Evolutionary conservation across 1,139 yeast species (phyloP).

Genomic region (Yamadazyma diddensiae): DNA sequence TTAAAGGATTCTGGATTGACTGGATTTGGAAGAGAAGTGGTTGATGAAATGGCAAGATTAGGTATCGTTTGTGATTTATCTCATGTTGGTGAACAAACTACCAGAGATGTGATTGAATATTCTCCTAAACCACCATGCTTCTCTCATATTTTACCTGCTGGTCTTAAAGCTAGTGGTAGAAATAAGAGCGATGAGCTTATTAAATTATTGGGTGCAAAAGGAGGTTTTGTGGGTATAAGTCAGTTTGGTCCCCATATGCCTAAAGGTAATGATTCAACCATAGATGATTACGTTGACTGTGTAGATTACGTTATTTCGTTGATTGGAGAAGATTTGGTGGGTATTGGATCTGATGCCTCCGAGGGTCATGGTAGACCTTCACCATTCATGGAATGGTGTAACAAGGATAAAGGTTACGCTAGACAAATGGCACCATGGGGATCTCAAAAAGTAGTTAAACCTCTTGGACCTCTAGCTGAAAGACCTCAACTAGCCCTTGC

Average conservation of each 20-base stretch:
- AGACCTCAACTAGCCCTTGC: conserved; percentile 13
- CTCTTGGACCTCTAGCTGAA: conserved; percentile 15
- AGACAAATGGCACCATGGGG: conserved; percentile 15
- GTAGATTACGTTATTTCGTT: conserved; percentile 14
- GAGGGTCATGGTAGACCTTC: conserved; percentile 16
- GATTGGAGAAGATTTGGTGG: conserved; percentile 15
- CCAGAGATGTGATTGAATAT: conserved; percentile 39
- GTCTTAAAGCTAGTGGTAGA: conserved; percentile 12
- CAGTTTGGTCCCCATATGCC: conserved; percentile 17
- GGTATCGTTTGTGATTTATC: conserved; percentile 53
- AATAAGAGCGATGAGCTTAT: conserved; percentile 14
- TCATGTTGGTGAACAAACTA: conserved; percentile 49
- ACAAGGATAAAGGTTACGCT: conserved; percentile 14
- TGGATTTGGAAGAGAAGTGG: conserved; percentile 36
- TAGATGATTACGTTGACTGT: conserved; percentile 15
- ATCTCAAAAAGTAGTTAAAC: conserved; percentile 14
- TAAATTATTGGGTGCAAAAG: conserved; percentile 13
- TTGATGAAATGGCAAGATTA: conserved; percentile 48
- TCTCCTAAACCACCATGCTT: conserved; percentile 49
- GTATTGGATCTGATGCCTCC: conserved; percentile 16
- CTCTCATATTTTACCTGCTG: conserved; percentile 30
- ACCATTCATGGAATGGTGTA: conserved; percentile 16
- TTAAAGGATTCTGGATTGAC: conserved; percentile 43
- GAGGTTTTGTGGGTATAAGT: conserved; percentile 15
- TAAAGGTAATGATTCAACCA: conserved; percentile 15